Conservation (phyloP, 768 basidiomycete genomes). For the Tricholoma sp. region DNA sequence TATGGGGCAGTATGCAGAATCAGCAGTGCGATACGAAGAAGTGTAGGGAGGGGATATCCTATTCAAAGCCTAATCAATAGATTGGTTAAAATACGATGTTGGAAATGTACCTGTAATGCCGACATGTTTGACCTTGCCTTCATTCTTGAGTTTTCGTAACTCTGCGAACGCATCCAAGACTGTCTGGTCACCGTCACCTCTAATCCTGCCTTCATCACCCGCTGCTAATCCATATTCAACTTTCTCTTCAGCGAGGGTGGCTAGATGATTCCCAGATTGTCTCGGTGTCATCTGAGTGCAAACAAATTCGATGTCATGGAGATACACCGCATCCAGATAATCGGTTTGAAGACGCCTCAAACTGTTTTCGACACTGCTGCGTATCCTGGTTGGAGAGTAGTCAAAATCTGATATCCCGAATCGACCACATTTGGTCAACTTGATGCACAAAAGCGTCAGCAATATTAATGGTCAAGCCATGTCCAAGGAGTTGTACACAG, state of each 20-base stretch:
- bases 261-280: conserved; percentile 48
- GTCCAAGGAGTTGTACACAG: conserved; percentile 12
- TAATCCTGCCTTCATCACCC: conserved; percentile 51
- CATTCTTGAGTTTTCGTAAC: conserved; percentile 61
- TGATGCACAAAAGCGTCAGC: neutral
- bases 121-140: conserved; percentile 66
- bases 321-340: conserved; percentile 76
- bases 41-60: conserved; percentile 79
- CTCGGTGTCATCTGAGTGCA: conserved; percentile 45
- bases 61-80: conserved; percentile 2
- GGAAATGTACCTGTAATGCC: conserved; percentile 67
- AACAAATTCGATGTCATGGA: conserved; percentile 85
- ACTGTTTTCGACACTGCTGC: conserved; percentile 61
- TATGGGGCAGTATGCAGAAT: conserved; percentile 62
- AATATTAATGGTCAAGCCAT: no score
- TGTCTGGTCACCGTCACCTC: conserved; percentile 67
- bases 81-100: neutral
- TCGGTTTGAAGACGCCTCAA: conserved; percentile 64
- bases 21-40: conserved; percentile 78
- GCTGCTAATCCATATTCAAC: conserved; percentile 59
- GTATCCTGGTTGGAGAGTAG: conserved; percentile 63
- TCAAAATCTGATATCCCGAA: conserved; percentile 67
- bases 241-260: conserved; percentile 49
- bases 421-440: conserved; percentile 88
- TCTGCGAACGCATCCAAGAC: conserved; percentile 65